A percentile compares a stretch with the other conserved stretches of the same genome.
These are phyloP conservation scores for Scorias spongiosa DNA, from an alignment of 2,329 filamentous ascomycete species.

Conservation along the genomic window DNA sequence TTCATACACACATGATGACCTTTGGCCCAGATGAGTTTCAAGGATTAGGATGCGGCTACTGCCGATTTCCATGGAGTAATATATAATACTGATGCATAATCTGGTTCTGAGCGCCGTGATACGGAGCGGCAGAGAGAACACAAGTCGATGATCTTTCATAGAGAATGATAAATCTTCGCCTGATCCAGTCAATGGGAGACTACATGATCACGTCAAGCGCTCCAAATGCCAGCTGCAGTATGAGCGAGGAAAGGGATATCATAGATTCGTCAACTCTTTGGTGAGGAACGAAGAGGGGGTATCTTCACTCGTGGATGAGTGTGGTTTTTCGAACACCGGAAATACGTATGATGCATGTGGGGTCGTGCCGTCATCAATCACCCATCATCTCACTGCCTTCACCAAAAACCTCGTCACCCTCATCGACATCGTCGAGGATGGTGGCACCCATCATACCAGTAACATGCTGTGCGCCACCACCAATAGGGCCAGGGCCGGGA, in stretches of 20 bases:
- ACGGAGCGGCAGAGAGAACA: too few species aligned
- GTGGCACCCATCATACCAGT: conserved; percentile 23
- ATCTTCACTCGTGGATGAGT: not conserved
- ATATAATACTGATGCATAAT: too few species aligned
- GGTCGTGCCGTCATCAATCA: not conserved
- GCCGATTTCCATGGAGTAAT: too few species aligned
- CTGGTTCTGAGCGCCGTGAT: too few species aligned
- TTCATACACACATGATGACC: too few species aligned
- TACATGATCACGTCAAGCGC: too few species aligned
- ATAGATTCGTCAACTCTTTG: not conserved
- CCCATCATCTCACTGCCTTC: conserved; percentile 31
- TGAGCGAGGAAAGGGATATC: not conserved
- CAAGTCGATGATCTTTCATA: too few species aligned
- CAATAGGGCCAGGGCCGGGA: not conserved
- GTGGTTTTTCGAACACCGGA: not conserved
- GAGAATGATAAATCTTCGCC: too few species aligned
- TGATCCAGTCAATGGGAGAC: too few species aligned
- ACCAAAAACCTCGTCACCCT: conserved; percentile 27
- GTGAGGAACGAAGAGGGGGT: not conserved
- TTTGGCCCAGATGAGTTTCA: too few species aligned
- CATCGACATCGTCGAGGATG: conserved; percentile 25
- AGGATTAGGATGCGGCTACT: too few species aligned
- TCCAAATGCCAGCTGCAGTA: too few species aligned
- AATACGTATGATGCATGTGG: not conserved
- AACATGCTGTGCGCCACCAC: conserved; percentile 18